Evolutionary conservation across 2,329 filamentous ascomycete species (phyloP), one percentile per base, ranked within the genome.

Genomic region (Sclerotinia trifoliorum): DNA sequence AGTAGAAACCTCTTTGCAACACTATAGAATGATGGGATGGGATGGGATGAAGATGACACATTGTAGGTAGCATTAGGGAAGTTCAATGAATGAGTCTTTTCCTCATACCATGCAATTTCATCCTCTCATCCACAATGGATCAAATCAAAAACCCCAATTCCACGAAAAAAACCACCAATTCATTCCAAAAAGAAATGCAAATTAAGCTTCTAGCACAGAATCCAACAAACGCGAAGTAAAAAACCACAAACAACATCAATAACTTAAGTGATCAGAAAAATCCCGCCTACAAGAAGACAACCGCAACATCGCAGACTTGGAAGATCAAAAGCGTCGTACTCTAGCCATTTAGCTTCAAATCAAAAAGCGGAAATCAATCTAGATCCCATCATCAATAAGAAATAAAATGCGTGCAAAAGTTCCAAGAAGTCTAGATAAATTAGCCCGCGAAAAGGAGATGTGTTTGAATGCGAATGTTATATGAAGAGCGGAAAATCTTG

Each of bases 121-220:
- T 62, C 46, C 21, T 62, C 19, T 19, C n/a, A 39, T 39, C 5
- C 46, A 51, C 17, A 3, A 62, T 62, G 58, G 29, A 62, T 24
- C 6, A 21, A 39, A 32, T n/a, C 21, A 39, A 48, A 3, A 35
- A 51, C 6, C 4, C 19, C 21, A 19, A 24, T n/a, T 46, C 58
- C 58, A 62, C 58, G 19, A 48, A 7, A 46, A 13, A 39, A n/a
- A 62, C 24, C 4, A 49, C 46, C n/a, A n/a, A n/a, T n/a, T 46
- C 21, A 11, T 49, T 24, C 58, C 29, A 19, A 1, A 26, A 21
- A 29, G 44, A 62, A 21, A 62, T 62, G 29, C 46, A 62, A 39
- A n/a, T n/a, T n/a, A n/a, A n/a, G n/a, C 21, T 39, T 51, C 29
- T 62, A 7, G 21, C 46, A n/a, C 58, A 62, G 26, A 62, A 62